A percentile compares a stretch with the other conserved stretches of the same genome.
Evolutionary conservation across 2,329 filamentous ascomycete species (phyloP).

Genomic region (Arthrobotrys iridis): DNA sequence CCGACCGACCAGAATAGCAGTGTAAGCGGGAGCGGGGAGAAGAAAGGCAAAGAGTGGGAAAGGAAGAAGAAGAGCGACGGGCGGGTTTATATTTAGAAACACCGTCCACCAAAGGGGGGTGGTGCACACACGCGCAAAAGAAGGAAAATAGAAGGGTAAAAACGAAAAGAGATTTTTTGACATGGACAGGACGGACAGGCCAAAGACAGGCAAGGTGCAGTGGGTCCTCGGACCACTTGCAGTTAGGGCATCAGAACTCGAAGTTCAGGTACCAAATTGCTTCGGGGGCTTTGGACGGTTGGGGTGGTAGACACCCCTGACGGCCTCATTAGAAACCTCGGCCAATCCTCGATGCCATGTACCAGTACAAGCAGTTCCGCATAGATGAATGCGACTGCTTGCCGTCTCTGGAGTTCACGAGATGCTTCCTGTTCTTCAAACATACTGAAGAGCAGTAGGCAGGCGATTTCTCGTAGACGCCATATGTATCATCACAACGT

Average conservation of each 20-base stretch:
- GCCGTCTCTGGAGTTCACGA: constrained; percentile 27
- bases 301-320: constrained; percentile 33
- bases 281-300: constrained; percentile 53
- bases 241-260: constrained; percentile 24
- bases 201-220: constrained; percentile 38
- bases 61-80: constrained; percentile 51
- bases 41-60: constrained; percentile 33
- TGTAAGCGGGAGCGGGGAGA: constrained; percentile 54
- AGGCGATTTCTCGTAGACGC: constrained; percentile 48
- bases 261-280: constrained; percentile 54
- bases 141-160: constrained; percentile 28
- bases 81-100: constrained; percentile 55
- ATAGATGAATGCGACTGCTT: constrained; percentile 20
- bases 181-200: constrained; percentile 41
- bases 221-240: constrained; percentile 51
- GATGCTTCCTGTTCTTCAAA: neutral
- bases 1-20: constrained; percentile 51
- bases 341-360: constrained; percentile 32
- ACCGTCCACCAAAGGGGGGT: constrained; percentile 23
- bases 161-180: constrained; percentile 36
- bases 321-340: constrained; percentile 35
- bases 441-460: constrained; percentile 15
- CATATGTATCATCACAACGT: constrained; percentile 46
- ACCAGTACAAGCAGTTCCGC: constrained; percentile 18
- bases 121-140: constrained; percentile 37